Evolutionary conservation across 1,284 basidiomycete species (phyloP), one percentile per base, ranked within the genome.

Genomic region (Leccinum pachyderme): DNA sequence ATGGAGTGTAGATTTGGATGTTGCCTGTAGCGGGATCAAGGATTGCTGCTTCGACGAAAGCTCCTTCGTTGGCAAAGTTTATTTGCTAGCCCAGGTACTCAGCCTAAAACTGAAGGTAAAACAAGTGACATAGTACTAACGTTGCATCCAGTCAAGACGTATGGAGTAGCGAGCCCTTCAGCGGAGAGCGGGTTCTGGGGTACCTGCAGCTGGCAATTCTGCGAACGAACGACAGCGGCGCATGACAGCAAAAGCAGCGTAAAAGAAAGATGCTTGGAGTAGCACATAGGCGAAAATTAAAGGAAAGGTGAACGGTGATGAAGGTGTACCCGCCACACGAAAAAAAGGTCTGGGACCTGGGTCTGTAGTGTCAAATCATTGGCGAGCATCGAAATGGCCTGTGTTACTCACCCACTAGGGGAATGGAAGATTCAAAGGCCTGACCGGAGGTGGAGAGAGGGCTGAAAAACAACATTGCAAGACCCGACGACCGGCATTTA

Each of bases 1-100:
- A 67, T 27, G 67, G 64, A 47, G 6, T 66, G 25, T 65, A 65
- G 4, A 69, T 69, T 27, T 67, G 57, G 29, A 69, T 62, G 27
- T 37, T 44, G 8, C 67, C 67, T 13, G 64, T 69, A 4, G 65
- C 52, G 2, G 65, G 67, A 55, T 69, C 64, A 15, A 69, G 55
- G 31, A 66, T 69, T 15, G 61, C 63, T 1, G 65, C 64, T 46
- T 66, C 64, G 7, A 69, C 64, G 24, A 66, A 66, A 32, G 22
- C 37, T 0, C 64, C 64, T 47, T 66, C 25, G 22, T 65, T 56
- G 13, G 66, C 57, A 49, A 69, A 66, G 46, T 66, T 54, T 5
- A 69, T 4, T 69, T 66, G 64, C 64, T 65, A 18, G 46, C 28
- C 29, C 25, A 15, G 13, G 29, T 5, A 9, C 4, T 61, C 18